These are phyloP conservation scores for Dendrothele bispora DNA, from an alignment of 768 basidiomycete species.

Conservation along the genomic window DNA sequence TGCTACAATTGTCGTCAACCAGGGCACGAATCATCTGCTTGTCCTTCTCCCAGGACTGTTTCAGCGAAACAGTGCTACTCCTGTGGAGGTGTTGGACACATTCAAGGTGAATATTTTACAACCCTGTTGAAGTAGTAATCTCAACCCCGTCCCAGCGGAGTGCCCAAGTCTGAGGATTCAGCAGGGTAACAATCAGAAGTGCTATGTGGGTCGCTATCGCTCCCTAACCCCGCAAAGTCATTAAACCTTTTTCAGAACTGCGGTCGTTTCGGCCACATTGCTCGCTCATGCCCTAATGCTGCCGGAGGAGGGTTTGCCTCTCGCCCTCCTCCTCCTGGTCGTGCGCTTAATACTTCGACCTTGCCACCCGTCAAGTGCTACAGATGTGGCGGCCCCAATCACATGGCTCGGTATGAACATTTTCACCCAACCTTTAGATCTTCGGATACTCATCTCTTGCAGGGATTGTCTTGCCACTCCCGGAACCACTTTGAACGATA, in stretches of 20 bases:
- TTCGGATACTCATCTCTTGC: constrained; percentile 5
- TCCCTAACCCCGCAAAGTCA: background rate
- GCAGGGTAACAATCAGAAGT: constrained; percentile 70
- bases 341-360: constrained; percentile 71
- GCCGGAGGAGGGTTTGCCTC: constrained; percentile 51
- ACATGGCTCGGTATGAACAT: constrained; percentile 67
- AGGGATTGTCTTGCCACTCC: constrained; percentile 84
- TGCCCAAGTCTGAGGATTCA: constrained; percentile 78
- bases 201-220: constrained; percentile 60
- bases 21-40: constrained; percentile 90
- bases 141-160: constrained; percentile 48
- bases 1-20: constrained; percentile 96
- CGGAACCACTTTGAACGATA: constrained; percentile 50
- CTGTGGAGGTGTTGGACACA: constrained; percentile 90
- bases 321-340: constrained; percentile 73
- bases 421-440: constrained; percentile 7
- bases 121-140: background rate
- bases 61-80: constrained; percentile 91
- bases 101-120: constrained; percentile 46
- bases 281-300: constrained; percentile 67
- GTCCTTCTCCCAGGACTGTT: constrained; percentile 80
- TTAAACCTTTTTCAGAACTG: constrained; percentile 51
- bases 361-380: constrained; percentile 87
- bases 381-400: constrained; percentile 86
- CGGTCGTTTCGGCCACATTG: constrained; percentile 82